Evolutionary conservation across 1,284 basidiomycete genomes (phyloP), one percentile per base, ranked within the genome.

Genomic region (Cutaneotrichosporon arboriforme): DNA sequence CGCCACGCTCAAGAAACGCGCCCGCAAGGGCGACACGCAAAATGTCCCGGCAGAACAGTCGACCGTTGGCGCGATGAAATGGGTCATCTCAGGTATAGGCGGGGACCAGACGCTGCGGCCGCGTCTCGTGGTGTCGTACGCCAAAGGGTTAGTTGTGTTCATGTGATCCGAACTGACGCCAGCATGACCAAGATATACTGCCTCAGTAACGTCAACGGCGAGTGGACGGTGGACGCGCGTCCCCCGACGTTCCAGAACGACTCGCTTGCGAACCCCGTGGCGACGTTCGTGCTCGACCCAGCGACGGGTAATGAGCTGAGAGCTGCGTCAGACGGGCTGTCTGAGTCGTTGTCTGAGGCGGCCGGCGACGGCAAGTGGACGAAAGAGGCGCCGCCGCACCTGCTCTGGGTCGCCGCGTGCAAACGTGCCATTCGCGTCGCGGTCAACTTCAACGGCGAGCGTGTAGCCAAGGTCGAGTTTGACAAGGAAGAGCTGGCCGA

Each of bases 231-330:
- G 8, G 84, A 86, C 47, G 75, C 77, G 4, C 78, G 76, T 56
- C 65, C 72, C 3, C 65, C 67, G 5, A 72, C 70, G 4, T 74
- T 73, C 57, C 68, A 65, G 12, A 71, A 76, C 59, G 74, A 76
- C 5, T 75, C 74, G n/a, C 67, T 82, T 4, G 66, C 78, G 0
- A 69, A 81, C 37, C 81, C 84, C 0, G 54, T 87, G 1, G 72
- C 79, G 13, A 79, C 78, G 1, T 86, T 84, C 63, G 78, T 90
- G 4, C 62, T 90, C 37, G 83, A 87, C 57, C 76, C 78, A 4
- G 80, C 79, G 59, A 80, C 76, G 0, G 87, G 86, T 1, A 67
- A 69, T 14, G 68, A 70, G 20, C 76, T 80, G 37, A 66, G 65
- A 20, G 56, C 65, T 10, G 55, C 59, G 12, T 60, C 68, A 2